A percentile compares a stretch with the other conserved stretches of the same genome.
Conservation (phyloP, 257 asterid species). For the Jasminum sambac region DNA sequence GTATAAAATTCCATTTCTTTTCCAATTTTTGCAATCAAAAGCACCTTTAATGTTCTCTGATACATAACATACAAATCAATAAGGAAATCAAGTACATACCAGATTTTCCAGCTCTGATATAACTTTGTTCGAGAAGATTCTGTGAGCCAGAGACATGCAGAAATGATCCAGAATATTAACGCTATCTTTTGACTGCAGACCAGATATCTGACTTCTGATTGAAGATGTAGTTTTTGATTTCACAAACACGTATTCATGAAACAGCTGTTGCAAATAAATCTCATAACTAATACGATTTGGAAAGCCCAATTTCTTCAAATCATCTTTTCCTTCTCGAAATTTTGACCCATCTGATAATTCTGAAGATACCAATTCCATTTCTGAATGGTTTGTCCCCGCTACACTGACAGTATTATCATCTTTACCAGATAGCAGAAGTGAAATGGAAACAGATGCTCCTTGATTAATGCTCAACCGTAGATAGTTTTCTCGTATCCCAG, state of each 20-base stretch:
- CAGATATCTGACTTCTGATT: slow-evolving; percentile 48
- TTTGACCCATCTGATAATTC: slow-evolving; percentile 44
- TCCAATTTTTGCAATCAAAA: no score
- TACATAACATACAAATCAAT: slow-evolving; percentile 6
- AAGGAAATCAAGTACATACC: slow-evolving; percentile 49
- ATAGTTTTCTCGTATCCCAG: slow-evolving; percentile 85
- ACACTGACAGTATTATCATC: slow-evolving; percentile 40
- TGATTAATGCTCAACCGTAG: slow-evolving; percentile 69
- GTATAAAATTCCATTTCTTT: no score
- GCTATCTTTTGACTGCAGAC: slow-evolving; percentile 58
- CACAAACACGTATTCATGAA: slow-evolving; percentile 86
- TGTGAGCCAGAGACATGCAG: slow-evolving; percentile 87
- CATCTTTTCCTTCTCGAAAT: slow-evolving; percentile 38
- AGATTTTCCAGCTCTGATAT: slow-evolving; percentile 70
- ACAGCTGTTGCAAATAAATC: slow-evolving; percentile 78
- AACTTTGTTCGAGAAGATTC: slow-evolving; percentile 92
- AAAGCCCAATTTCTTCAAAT: slow-evolving; percentile 45
- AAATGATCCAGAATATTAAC: slow-evolving; percentile 83
- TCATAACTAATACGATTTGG: slow-evolving; percentile 71
- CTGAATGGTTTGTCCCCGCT: slow-evolving; percentile 36
- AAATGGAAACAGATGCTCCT: slow-evolving; percentile 75
- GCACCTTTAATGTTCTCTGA: neutral
- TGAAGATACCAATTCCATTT: slow-evolving; percentile 35
- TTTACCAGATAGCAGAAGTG: slow-evolving; percentile 61
- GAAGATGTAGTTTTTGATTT: slow-evolving; percentile 62